Evolutionary conservation across 495 filamentous ascomycete genomes (phyloP).

Genomic region (Lasiosphaeria hispida): DNA sequence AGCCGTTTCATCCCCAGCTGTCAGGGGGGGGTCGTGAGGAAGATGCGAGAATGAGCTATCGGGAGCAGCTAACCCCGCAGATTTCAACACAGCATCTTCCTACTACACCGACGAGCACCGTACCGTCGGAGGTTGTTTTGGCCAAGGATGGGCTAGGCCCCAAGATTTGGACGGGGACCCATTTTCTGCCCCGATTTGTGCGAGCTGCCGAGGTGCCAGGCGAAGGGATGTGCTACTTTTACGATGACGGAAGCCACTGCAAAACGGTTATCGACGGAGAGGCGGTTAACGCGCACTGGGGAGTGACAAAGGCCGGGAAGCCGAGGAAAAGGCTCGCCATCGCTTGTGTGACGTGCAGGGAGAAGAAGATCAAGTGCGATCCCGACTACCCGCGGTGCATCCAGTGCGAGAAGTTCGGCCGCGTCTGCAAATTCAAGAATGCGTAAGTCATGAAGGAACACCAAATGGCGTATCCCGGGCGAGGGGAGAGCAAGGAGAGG

Average conservation of each 20-base stretch:
- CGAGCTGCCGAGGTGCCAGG: conserved; percentile 63
- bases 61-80: conserved; percentile 31
- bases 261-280: conserved; percentile 83
- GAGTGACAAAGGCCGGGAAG: conserved; percentile 88
- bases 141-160: conserved; percentile 56
- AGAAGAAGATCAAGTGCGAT: conserved; percentile 97
- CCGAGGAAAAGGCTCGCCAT: conserved; percentile 85
- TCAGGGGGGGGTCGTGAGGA: conserved; percentile 23
- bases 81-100: conserved; percentile 30
- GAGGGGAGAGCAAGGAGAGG: too few species aligned
- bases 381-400: conserved; percentile 80
- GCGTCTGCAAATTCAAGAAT: conserved; percentile 81
- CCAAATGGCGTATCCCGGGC: too few species aligned
- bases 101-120: conserved; percentile 38
- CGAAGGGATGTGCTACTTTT: conserved; percentile 81
- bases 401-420: conserved; percentile 86
- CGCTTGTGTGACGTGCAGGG: conserved; percentile 84
- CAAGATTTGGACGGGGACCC: conserved; percentile 61
- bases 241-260: conserved; percentile 81
- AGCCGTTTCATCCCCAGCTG: conserved; percentile 22
- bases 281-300: conserved; percentile 86
- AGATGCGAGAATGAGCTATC: conserved; percentile 15
- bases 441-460: conserved; percentile 60
- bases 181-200: conserved; percentile 59
- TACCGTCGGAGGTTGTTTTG: conserved; percentile 40